Conservation (phyloP, 2,329 filamentous ascomycete genomes). For the Penicillium sp. region DNA sequence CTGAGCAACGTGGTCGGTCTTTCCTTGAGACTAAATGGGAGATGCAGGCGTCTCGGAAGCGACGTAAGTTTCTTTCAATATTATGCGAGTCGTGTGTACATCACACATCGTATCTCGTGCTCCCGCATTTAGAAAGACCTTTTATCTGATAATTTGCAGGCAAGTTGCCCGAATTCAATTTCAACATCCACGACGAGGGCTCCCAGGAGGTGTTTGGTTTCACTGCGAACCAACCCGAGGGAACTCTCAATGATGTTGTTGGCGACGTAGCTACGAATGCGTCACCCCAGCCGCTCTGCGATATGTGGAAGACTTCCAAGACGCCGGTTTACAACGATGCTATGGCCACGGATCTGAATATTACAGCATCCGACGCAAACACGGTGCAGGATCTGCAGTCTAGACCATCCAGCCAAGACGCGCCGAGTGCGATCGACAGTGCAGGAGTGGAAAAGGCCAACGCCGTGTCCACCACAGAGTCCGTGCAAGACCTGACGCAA, state of each 20-base stretch:
- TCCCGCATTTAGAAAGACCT: background rate
- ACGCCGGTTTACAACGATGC: slow-evolving; percentile 15
- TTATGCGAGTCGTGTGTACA: background rate
- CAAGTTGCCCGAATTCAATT: slow-evolving; percentile 22
- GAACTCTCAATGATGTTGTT: background rate
- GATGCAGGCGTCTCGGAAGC: slow-evolving; percentile 30
- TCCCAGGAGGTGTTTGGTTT: background rate
- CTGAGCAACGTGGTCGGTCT: slow-evolving; percentile 31
- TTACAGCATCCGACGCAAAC: slow-evolving; percentile 10
- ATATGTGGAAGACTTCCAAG: slow-evolving; percentile 5
- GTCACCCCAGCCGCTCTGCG: slow-evolving; percentile 9
- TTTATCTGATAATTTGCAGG: slow-evolving; percentile 16
- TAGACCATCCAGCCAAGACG: slow-evolving; percentile 7
- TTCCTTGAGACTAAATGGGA: slow-evolving; percentile 47
- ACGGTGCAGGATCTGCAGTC: slow-evolving; percentile 14
- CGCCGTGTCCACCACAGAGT: slow-evolving; percentile 14
- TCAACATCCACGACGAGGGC: slow-evolving; percentile 22
- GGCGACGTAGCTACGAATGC: slow-evolving; percentile 13
- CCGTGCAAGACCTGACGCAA: slow-evolving; percentile 30
- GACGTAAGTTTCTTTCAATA: slow-evolving; percentile 28
- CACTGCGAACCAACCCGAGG: background rate
- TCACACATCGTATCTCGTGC: background rate
- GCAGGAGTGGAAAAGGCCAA: background rate
- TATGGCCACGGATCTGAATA: background rate
- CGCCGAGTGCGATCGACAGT: background rate